Evolutionary conservation across 495 filamentous ascomycete species (phyloP), one percentile per base, ranked within the genome.

Genomic region (Lasiosphaeris hirsuta): DNA sequence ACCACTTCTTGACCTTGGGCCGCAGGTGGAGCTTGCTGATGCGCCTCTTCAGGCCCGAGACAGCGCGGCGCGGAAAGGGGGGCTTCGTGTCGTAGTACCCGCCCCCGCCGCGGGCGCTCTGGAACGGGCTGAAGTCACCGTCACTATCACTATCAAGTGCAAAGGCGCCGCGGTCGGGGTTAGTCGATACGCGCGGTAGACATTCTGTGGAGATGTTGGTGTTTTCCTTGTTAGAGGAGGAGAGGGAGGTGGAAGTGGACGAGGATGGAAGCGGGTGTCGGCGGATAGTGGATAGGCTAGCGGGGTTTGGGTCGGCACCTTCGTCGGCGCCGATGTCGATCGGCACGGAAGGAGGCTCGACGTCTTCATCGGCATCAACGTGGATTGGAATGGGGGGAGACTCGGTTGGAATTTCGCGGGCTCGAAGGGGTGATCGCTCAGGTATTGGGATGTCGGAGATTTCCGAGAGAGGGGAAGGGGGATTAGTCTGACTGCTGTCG

Each of bases 1-100:
- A 30, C 63, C 63, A 65, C 17, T 63, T 63, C 54, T 60, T 65
- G 53, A 63, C 63, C 43, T 63, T 63, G 38, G 33, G 9, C 5
- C n/a, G 41, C 10, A 47, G 36, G 5, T 39, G 50, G 19, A 59
- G 23, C 48, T 41, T 10, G 49, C 34, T 39, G 11, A 51, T 19
- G 17, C 50, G 50, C 7, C 18, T 23, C 15, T 34, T 55, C 30
- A 53, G 30, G 1, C 11, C 34, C 51, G 51, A 54, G 2, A 35
- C 33, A 1, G 38, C 40, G 17, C 40, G 42, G 11, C 17, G 19
- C 10, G 51, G 34, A 6, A 35, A 17, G 1, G 51, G 43, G 18
- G 51, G 39, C n/a, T 36, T 49, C 9, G n/a, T 15, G 11, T 39
- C 57, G 14, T 36, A 33, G 51, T 30, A 30, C 2, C 23, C 23